Percentiles rank a stretch among this genome's conserved stretches.
These are phyloP conservation scores for Fusarium coicis DNA, from an alignment of 2,329 filamentous ascomycete genomes.

Conservation along the genomic window DNA sequence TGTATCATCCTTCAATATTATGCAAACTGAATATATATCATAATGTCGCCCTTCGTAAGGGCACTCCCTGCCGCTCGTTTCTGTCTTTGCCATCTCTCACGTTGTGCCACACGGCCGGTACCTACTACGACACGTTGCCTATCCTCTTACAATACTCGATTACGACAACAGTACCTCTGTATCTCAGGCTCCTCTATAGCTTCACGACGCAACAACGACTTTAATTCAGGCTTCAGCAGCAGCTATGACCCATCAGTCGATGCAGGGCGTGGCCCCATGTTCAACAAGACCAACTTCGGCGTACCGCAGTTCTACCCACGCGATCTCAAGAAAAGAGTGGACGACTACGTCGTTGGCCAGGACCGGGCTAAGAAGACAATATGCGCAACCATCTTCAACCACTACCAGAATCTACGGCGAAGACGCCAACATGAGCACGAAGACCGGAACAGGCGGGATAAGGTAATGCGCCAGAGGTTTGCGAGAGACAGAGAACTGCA, in stretches of 20 bases:
- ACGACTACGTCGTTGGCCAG: conserved; percentile 96
- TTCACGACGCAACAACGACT: conserved; percentile 58
- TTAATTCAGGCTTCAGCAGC: conserved; percentile 68
- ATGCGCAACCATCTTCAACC: conserved; percentile 93
- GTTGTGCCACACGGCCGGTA: conserved; percentile 5
- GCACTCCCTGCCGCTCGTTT: conserved; percentile 32
- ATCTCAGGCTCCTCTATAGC: conserved; percentile 39
- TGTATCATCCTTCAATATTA: conserved; percentile 28
- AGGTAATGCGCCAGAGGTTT: conserved; percentile 75
- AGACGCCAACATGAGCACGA: conserved; percentile 81
- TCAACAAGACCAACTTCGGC: conserved; percentile 66
- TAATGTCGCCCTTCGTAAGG: conserved; percentile 43
- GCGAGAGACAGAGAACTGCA: conserved; percentile 72
- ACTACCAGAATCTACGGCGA: conserved; percentile 88
- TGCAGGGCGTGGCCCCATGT: conserved; percentile 68
- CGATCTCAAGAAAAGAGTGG: conserved; percentile 87
- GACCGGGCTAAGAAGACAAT: conserved; percentile 94
- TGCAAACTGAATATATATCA: conserved; percentile 33
- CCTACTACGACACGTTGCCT: conserved; percentile 3
- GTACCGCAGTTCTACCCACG: conserved; percentile 73
- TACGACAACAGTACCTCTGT: conserved; percentile 41
- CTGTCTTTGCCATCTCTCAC: conserved; percentile 21
- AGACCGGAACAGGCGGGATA: conserved; percentile 67
- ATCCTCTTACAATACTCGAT: background rate
- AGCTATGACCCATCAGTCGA: conserved; percentile 68